Percentiles rank a stretch among this genome's conserved stretches.
Evolutionary conservation across 73 alveolate species (phyloP).

Genomic region (Breviolum minutum): DNA sequence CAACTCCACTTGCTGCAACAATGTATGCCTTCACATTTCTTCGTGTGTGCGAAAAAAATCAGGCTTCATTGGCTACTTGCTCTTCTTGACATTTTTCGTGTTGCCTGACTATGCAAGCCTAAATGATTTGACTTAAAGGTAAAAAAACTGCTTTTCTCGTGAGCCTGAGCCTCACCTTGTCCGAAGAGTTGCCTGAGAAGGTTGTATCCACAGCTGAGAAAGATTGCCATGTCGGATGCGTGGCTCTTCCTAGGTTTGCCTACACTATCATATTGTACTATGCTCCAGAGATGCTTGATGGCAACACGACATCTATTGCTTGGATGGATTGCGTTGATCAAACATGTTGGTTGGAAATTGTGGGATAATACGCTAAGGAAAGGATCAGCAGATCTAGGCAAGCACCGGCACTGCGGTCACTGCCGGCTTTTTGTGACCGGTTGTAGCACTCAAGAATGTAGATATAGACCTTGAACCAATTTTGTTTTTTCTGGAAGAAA

Average conservation of each 20-base stretch:
- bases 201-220: too few species aligned
- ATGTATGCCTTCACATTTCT: too few species aligned
- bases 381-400: constrained; percentile 50
- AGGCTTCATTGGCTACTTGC: constrained; percentile 74
- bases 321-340: not conserved
- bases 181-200: too few species aligned
- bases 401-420: not conserved
- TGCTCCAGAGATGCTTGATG: constrained; percentile 54
- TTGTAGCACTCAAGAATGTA: too few species aligned
- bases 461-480: too few species aligned
- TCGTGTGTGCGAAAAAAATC: not conserved
- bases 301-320: not conserved
- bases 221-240: too few species aligned
- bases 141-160: not conserved
- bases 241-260: constrained; percentile 30
- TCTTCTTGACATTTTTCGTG: constrained; percentile 71
- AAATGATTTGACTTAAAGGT: not conserved
- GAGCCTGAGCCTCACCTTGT: too few species aligned
- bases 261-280: constrained; percentile 72
- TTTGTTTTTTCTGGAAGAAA: too few species aligned
- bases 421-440: not conserved
- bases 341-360: not conserved
- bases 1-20: too few species aligned
- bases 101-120: not conserved
- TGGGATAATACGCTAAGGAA: not conserved